Base-by-base conservation (phyloP, 1,139 yeast genomes). In the Zygoascus sp. region DNA sequence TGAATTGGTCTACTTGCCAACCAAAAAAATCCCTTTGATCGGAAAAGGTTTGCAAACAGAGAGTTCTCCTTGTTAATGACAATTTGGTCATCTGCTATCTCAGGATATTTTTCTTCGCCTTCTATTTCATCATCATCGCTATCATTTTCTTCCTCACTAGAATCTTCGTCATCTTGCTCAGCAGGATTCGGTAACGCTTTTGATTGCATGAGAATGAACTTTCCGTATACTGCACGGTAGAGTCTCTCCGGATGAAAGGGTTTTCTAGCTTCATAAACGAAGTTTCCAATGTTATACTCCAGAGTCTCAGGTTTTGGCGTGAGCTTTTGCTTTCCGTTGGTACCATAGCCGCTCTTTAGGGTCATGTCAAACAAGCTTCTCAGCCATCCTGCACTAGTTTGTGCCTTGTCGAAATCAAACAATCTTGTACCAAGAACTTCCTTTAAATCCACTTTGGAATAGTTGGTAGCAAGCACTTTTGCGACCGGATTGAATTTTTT, bases 21-120 rank as follows among this genome's bases (percentile, higher is more conserved):
- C 77, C 77, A 73, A 49, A 73, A 64, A 52, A 70, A 72, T 0
- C 77, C 76, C 50, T 73, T 72, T 2, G 74, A 69, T 10, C 76
- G 64, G 15, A 73, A 51, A 35, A 73, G 54, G 2, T 67, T 61
- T 0, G 69, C 68, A 46, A 73, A 70, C 1, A 67, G 58, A 1
- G 76, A 71, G 13, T 57, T 59, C 34, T 62, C 61, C 51, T 68
- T 71, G 53, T 70, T 72, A 13, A 52, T 51, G 3, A 64, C 51
- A 25, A 65, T 54, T 50, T 21, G 38, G 3, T 49, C 53, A 17
- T 45, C 40, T 5, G 44, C 37, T 4, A 40, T 38, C 8, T 40
- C 45, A 15, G 42, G 48, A 6, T 30, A 28, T 8, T 42, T 49
- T 7, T 51, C 53, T 3, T 47, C 53, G n/a, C 40, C 50, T 2